These are phyloP conservation scores for Glarea lozoyensis DNA, from an alignment of 495 filamentous ascomycete genomes.

Conservation along the genomic window DNA sequence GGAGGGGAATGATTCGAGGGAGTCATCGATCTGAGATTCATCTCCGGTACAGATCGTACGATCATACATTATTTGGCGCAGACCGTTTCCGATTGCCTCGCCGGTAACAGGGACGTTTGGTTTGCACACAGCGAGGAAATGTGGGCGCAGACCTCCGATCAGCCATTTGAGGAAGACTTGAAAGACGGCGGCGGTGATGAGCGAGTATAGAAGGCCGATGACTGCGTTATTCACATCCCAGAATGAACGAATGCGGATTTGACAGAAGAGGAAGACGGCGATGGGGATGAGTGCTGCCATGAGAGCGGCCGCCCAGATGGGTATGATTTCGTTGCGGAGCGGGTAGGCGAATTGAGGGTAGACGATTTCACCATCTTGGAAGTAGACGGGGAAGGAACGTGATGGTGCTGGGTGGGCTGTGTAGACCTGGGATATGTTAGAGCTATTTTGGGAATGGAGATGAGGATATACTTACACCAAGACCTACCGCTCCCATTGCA, in stretches of 20 bases:
- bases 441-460: neutral
- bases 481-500: constrained; percentile 44
- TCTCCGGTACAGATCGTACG: constrained; percentile 40
- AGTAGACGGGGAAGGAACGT: constrained; percentile 42
- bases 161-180: constrained; percentile 40
- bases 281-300: constrained; percentile 47
- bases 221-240: constrained; percentile 59
- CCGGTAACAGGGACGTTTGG: constrained; percentile 24
- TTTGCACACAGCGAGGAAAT: constrained; percentile 43
- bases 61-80: constrained; percentile 38
- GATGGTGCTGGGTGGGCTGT: constrained; percentile 33
- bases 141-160: constrained; percentile 34
- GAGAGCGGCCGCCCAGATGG: constrained; percentile 50
- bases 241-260: constrained; percentile 54
- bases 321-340: constrained; percentile 50
- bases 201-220: constrained; percentile 49
- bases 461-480: constrained; percentile 37
- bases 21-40: constrained; percentile 34
- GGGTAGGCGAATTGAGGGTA: constrained; percentile 56
- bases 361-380: constrained; percentile 48
- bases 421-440: constrained; percentile 36
- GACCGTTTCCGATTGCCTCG: constrained; percentile 31
- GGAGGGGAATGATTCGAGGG: constrained; percentile 36
- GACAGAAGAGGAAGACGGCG: constrained; percentile 43
- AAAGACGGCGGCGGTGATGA: constrained; percentile 50